Percentiles rank a stretch among this genome's conserved stretches.
Conservation (phyloP, 2,329 filamentous ascomycete genomes). For the Aspergillus viridinutans region DNA sequence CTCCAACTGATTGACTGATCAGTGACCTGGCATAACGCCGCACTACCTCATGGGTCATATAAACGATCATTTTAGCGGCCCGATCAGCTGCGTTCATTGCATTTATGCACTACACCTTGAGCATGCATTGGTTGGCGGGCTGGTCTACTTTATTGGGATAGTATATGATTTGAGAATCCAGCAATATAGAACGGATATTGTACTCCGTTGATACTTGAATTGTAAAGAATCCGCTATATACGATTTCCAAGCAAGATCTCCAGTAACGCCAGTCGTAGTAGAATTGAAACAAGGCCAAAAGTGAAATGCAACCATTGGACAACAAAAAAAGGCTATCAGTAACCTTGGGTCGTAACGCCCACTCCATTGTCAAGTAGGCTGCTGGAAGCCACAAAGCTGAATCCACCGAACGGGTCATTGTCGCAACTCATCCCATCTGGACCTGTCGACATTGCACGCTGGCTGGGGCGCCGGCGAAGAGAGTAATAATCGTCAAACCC, state of each 20-base stretch:
- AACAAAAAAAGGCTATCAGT: constrained; percentile 11
- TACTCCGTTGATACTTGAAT: neutral
- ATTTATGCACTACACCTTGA: neutral
- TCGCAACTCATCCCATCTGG: constrained; percentile 21
- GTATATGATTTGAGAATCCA: neutral
- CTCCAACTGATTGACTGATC: neutral
- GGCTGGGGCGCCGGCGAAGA: constrained; percentile 13
- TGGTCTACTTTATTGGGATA: neutral
- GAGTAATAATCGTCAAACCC: constrained; percentile 26
- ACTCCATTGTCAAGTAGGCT: constrained; percentile 42
- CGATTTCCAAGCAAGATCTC: neutral
- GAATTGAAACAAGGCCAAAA: neutral
- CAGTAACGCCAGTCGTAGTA: neutral
- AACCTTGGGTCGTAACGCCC: constrained; percentile 24
- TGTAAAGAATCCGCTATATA: neutral
- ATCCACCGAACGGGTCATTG: constrained; percentile 45
- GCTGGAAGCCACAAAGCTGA: constrained; percentile 47
- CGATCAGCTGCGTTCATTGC: neutral
- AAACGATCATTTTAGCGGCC: neutral
- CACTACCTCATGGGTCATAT: neutral
- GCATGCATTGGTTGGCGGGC: neutral
- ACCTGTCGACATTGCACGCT: constrained; percentile 15
- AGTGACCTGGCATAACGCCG: neutral
- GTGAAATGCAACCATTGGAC: neutral
- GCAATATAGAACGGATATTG: neutral